phyloP scores from a whole-genome alignment of 1,284 basidiomycete species.

The Leccinum subspadiceum region DNA sequence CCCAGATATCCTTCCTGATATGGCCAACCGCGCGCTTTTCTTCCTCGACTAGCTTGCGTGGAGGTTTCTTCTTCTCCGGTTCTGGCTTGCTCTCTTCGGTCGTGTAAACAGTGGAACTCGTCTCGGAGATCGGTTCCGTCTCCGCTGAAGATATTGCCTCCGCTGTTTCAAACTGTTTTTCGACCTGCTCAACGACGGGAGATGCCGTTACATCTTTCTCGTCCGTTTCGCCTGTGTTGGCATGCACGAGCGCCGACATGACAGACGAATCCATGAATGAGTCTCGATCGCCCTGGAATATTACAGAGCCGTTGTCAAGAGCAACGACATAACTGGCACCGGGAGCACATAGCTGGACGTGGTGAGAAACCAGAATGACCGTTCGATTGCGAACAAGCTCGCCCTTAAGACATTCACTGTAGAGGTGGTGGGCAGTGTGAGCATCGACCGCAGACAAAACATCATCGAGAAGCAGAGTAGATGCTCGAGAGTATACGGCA shows the following conservation, averaged over 20 bases:
- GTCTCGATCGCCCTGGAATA: slow-evolving; percentile 68
- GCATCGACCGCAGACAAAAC: slow-evolving; percentile 82
- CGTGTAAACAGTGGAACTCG: slow-evolving; percentile 46
- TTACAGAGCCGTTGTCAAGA: slow-evolving; percentile 83
- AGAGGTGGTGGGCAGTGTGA: slow-evolving; percentile 86
- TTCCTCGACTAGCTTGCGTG: slow-evolving; percentile 87
- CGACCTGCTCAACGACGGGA: slow-evolving; percentile 13
- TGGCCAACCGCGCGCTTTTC: slow-evolving; percentile 86
- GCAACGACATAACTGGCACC: slow-evolving; percentile 75
- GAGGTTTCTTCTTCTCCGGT: slow-evolving; percentile 55
- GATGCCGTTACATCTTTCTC: slow-evolving; percentile 26
- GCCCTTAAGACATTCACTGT: slow-evolving; percentile 79
- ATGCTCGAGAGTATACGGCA: slow-evolving; percentile 91
- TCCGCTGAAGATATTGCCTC: slow-evolving; percentile 15
- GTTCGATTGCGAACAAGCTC: slow-evolving; percentile 81
- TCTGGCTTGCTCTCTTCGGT: slow-evolving; percentile 33
- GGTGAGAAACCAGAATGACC: slow-evolving; percentile 86
- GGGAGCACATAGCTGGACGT: slow-evolving; percentile 75
- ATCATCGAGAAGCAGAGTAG: slow-evolving; percentile 85
- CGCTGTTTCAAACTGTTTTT: slow-evolving; percentile 2
- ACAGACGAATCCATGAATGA: slow-evolving; percentile 68
- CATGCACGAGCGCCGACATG: slow-evolving; percentile 67
- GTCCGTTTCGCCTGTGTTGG: slow-evolving; percentile 40
- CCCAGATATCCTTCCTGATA: slow-evolving; percentile 79
- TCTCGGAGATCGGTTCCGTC: slow-evolving; percentile 44